A percentile compares a stretch with the other conserved stretches of the same genome.
phyloP scores from a whole-genome alignment of 352 stramenopile species.

The Globisporangium nunn region DNA sequence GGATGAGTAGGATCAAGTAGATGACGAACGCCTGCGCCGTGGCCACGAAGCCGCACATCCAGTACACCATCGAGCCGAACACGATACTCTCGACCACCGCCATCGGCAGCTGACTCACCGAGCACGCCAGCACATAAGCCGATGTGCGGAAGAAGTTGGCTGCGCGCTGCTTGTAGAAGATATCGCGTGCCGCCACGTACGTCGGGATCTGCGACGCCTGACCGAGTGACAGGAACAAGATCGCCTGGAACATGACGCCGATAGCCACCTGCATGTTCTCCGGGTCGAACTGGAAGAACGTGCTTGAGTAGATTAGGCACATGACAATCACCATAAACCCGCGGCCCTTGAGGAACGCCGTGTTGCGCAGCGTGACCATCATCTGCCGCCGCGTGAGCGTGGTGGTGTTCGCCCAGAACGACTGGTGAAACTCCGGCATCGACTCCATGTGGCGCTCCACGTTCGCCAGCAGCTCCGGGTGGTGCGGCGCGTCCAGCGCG shows the following conservation, averaged over 20 bases:
- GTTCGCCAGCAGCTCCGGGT: conserved; percentile 6
- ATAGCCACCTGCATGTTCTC: background rate
- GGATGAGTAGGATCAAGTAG: background rate
- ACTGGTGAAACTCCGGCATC: conserved; percentile 28
- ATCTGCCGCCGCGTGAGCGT: conserved; percentile 42
- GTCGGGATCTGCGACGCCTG: background rate
- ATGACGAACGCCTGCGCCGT: background rate
- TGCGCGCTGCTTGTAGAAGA: background rate
- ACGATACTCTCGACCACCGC: background rate
- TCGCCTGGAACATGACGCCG: background rate
- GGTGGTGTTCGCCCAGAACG: conserved; percentile 14
- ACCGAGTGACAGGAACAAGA: background rate
- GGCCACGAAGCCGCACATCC: background rate
- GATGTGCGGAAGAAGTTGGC: background rate
- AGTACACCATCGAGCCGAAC: background rate
- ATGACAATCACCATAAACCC: conserved; percentile 35
- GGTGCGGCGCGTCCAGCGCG: too few species aligned
- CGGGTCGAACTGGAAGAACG: conserved; percentile 29
- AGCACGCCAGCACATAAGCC: background rate
- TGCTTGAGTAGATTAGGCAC: conserved; percentile 29
- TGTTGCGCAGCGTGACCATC: conserved; percentile 40
- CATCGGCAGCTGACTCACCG: background rate
- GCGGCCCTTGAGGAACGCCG: conserved; percentile 21
- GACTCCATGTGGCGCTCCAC: conserved; percentile 14
- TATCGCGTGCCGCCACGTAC: background rate